Conservation (phyloP, 176 grass and related monocot species). For the Aegilops umbellulata region DNA sequence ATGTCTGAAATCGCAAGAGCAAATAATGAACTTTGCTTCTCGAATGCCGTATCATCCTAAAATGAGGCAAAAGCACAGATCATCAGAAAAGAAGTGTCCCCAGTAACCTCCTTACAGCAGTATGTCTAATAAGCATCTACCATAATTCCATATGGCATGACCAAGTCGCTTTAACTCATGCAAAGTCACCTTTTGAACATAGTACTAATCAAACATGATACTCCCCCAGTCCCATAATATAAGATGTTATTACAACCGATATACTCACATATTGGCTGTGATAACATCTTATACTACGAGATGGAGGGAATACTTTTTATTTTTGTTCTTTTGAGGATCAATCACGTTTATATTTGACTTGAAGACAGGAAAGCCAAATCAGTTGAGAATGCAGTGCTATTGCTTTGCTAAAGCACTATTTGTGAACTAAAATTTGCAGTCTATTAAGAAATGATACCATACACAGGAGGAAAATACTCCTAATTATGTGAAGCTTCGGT, state of each 20-base stretch:
- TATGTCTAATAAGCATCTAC: not conserved
- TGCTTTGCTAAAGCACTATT: not conserved
- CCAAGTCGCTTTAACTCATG: slow-evolving; percentile 3
- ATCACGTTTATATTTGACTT: not conserved
- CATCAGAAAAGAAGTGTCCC: slow-evolving; percentile 27
- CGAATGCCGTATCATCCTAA: slow-evolving; percentile 87
- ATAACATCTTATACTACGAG: too few species aligned
- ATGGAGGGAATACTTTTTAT: too few species aligned
- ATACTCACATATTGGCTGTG: too few species aligned
- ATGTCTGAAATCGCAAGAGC: slow-evolving; percentile 91
- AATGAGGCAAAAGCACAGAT: slow-evolving; percentile 17
- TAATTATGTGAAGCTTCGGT: not conserved
- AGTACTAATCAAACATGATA: slow-evolving; percentile 6
- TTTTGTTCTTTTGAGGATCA: not conserved
- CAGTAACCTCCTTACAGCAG: slow-evolving; percentile 9
- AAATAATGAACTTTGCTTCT: slow-evolving; percentile 90
- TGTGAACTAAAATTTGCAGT: not conserved
- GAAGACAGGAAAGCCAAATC: not conserved
- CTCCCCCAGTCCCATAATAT: too few species aligned
- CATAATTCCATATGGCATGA: not conserved
- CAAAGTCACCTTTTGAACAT: not conserved
- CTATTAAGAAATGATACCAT: not conserved
- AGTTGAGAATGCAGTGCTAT: not conserved
- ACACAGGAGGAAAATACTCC: not conserved
- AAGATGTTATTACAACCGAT: too few species aligned